Percentiles rank a stretch among this genome's conserved stretches.
phyloP scores from a whole-genome alignment of 2,329 filamentous ascomycete genomes.

The Graphilbum sp. region DNA sequence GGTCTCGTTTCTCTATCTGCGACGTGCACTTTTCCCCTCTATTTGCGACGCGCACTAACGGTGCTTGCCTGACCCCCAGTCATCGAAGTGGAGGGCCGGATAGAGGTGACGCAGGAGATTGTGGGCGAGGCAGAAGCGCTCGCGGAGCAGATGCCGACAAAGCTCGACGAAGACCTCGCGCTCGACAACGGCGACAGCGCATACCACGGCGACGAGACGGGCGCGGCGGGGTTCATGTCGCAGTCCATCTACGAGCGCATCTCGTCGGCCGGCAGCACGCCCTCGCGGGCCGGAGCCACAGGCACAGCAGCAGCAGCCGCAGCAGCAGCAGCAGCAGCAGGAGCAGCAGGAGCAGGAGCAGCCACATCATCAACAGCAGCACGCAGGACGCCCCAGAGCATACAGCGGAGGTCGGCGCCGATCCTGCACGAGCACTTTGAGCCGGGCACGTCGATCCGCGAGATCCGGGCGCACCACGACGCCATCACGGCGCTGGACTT shows the following conservation, averaged over 20 bases:
- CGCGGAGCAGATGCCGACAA: slow-evolving; percentile 32
- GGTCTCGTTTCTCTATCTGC: slow-evolving; percentile 9
- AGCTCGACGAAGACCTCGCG: slow-evolving; percentile 36
- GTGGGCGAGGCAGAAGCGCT: slow-evolving; percentile 42
- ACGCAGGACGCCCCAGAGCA: slow-evolving; percentile 34
- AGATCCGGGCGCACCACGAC: slow-evolving; percentile 79
- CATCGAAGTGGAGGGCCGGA: slow-evolving; percentile 41
- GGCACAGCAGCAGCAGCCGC: too few species aligned
- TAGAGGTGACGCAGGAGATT: slow-evolving; percentile 45
- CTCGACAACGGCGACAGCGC: slow-evolving; percentile 31
- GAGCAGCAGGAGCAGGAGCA: too few species aligned
- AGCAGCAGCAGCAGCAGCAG: too few species aligned
- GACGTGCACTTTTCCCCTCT: too few species aligned
- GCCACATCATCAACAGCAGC: too few species aligned
- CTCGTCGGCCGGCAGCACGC: slow-evolving; percentile 35
- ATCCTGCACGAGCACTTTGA: slow-evolving; percentile 92
- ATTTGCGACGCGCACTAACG: too few species aligned
- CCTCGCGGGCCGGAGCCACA: slow-evolving; percentile 28
- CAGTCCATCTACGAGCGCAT: slow-evolving; percentile 95
- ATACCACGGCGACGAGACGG: slow-evolving; percentile 4
- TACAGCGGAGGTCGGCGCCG: slow-evolving; percentile 71
- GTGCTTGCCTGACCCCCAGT: slow-evolving; percentile 28
- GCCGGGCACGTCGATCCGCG: slow-evolving; percentile 72
- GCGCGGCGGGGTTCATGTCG: slow-evolving; percentile 61
- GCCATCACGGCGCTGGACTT: slow-evolving; percentile 84